Percentiles rank a stretch among this genome's conserved stretches.
phyloP scores from a whole-genome alignment of 305 asterid genomes.

The Stenogyne calaminthoides region DNA sequence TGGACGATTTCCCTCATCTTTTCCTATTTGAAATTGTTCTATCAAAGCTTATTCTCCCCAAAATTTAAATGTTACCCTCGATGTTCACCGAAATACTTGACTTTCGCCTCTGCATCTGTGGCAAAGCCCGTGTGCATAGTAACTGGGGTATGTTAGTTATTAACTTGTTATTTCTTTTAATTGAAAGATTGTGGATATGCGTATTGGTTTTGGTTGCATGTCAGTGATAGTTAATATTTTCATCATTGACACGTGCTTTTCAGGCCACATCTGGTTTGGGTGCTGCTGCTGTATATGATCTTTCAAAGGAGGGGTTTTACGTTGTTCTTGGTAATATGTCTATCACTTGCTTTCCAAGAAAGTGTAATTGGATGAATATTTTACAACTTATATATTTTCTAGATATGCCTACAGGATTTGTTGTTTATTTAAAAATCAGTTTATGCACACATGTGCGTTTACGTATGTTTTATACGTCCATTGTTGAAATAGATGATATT shows the following conservation, averaged over 20 bases:
- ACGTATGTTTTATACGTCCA: neutral
- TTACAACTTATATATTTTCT: neutral
- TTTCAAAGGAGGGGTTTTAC: constrained; percentile 72
- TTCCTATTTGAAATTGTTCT: constrained; percentile 53
- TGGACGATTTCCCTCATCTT: constrained; percentile 64
- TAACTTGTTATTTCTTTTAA: neutral
- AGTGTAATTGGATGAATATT: neutral
- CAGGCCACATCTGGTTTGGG: constrained; percentile 97
- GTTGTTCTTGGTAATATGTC: constrained; percentile 69
- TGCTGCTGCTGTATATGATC: constrained; percentile 76
- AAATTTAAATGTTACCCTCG: constrained; percentile 36
- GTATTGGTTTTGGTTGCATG: neutral
- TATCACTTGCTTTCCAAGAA: constrained; percentile 10
- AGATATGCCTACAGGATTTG: neutral
- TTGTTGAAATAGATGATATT: constrained; percentile 8
- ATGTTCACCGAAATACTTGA: constrained; percentile 32
- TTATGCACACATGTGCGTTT: neutral
- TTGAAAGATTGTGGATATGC: neutral
- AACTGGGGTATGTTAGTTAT: constrained; percentile 64
- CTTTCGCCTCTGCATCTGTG: constrained; percentile 21
- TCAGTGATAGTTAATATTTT: neutral
- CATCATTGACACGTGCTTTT: constrained; percentile 16
- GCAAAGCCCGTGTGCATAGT: constrained; percentile 67
- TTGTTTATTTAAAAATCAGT: neutral
- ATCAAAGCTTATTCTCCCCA: constrained; percentile 27